These are phyloP conservation scores for Rubroshorea leprosula DNA, from an alignment of 345 rosid species.

Conservation along the genomic window DNA sequence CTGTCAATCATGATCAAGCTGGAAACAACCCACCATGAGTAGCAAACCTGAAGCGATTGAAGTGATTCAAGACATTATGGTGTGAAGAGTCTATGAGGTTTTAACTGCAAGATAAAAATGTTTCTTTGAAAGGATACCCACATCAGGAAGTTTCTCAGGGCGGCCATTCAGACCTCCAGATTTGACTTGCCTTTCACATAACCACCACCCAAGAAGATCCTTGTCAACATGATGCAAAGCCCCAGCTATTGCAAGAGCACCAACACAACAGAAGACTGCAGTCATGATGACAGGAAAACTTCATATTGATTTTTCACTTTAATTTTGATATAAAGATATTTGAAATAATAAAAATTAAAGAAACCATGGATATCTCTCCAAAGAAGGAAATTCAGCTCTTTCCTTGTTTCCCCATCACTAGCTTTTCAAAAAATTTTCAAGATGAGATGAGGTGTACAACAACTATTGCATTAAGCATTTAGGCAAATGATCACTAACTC, in stretches of 20 bases:
- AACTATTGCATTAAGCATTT: too few species aligned
- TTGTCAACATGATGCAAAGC: conserved; percentile 67
- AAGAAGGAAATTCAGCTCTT: too few species aligned
- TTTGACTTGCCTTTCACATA: conserved; percentile 78
- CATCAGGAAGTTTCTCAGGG: conserved; percentile 81
- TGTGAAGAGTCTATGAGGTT: neutral
- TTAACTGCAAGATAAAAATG: neutral
- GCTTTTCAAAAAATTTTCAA: too few species aligned
- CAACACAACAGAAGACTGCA: conserved; percentile 60
- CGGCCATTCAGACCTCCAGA: conserved; percentile 84
- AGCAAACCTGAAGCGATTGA: conserved; percentile 36
- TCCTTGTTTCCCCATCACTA: too few species aligned
- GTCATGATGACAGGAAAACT: neutral
- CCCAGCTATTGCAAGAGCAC: conserved; percentile 55
- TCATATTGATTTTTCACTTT: too few species aligned
- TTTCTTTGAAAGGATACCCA: conserved; percentile 15
- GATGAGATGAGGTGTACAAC: too few species aligned
- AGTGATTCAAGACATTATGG: conserved; percentile 1
- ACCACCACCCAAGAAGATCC: conserved; percentile 97
- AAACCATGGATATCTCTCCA: too few species aligned
- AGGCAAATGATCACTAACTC: too few species aligned
- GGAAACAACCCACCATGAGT: conserved; percentile 68
- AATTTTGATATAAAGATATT: too few species aligned
- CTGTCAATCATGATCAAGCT: conserved; percentile 51
- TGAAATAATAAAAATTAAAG: too few species aligned